Base-by-base conservation (phyloP, 2,329 filamentous ascomycete species). In the Xylariales sp. region DNA sequence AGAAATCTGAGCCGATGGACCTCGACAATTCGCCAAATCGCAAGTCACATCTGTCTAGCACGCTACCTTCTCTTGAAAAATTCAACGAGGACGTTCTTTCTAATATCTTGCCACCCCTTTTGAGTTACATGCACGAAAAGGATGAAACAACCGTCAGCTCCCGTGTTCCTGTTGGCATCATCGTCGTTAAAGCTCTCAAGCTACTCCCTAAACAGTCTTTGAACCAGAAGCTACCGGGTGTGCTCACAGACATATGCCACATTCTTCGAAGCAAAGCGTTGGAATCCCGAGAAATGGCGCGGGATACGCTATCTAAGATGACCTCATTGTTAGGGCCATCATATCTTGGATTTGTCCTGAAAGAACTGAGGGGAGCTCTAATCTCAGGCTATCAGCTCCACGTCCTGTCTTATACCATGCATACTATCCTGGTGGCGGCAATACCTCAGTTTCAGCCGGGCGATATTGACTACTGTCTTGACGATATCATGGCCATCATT, bases 81-180 rank as follows among this genome's bases (percentile, higher is more conserved):
- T 83, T 97, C 41, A 83, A 87, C 16, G 85, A 87, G 1, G 93
- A 97, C 72, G 83, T 98, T 60, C 86, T 88, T 48, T 87, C 88
- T 23, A 90, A 90, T 69, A 92, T 97, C 74, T 82, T 97, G 45
- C 93, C 95, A 0, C 88, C 92, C 18, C 82, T 99, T 39, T 86
- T 91, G n/a, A 88, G 89, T 53, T 96, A 97, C 77, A 87, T 98
- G 34, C 94, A 97, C 74, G 90, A 97, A 75, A 98, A 97, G 79
- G 93, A 98, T 71, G 96, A 99, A 78, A 90, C 93, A 0, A 94
- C 94, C 57, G 95, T 99, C 79, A 97, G 94, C 81, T 88, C 96
- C 60, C 93, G 96, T 78, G 91, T 97, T 41, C 94, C 95, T 0
- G 91, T 97, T 5, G 94, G 94, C 32, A 88, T 97, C 43, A 93